Evolutionary conservation across 2,329 filamentous ascomycete genomes (phyloP), one percentile per base, ranked within the genome.

Genomic region (Diplocarpon mali): DNA sequence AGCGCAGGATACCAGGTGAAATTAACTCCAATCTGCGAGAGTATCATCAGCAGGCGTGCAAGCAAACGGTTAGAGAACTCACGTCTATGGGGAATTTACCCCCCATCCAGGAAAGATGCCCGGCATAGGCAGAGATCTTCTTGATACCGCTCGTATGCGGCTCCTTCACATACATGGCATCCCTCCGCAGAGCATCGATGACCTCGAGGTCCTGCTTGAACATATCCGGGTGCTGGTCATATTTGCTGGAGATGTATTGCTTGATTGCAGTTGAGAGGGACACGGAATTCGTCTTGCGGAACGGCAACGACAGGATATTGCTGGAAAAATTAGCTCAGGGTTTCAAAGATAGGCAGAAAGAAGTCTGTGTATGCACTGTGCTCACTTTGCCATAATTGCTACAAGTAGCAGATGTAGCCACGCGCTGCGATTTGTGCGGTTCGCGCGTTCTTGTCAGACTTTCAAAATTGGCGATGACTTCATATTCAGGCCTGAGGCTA

Each of bases 221-320:
- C 83, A 95, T 94, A 65, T 95, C 88, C 29, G 92, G 90, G 62
- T 95, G 90, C 64, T 98, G 92, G 65, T 96, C 90, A 81, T 96
- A 96, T 73, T 96, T 95, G 65, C 79, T 83, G 50, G 88, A 94
- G 60, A 98, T 96, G 69, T 98, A 96, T 62, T 92, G 82, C 53
- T 85, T 87, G 62, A 98, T 88, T 40, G 88, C 84, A 49, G 78
- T 72, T 44, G 85, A 83, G 50, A 96, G 75, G 47, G 83, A 83
- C 34, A 95, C 72, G 46, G 82, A 74, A 52, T 84, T 79, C 41
- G 88, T 90, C 61, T 82, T 85, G 57, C 90, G 86, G 66, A 96
- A 96, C 8, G 90, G 89, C 29, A 63, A 42, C 43, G 54, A 62
- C 47, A 63, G 56, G 37, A 62, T 61, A 44, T 61, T 61, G 51